Conservation (phyloP, 495 filamentous ascomycete species). For the Tuber calosporum region DNA sequence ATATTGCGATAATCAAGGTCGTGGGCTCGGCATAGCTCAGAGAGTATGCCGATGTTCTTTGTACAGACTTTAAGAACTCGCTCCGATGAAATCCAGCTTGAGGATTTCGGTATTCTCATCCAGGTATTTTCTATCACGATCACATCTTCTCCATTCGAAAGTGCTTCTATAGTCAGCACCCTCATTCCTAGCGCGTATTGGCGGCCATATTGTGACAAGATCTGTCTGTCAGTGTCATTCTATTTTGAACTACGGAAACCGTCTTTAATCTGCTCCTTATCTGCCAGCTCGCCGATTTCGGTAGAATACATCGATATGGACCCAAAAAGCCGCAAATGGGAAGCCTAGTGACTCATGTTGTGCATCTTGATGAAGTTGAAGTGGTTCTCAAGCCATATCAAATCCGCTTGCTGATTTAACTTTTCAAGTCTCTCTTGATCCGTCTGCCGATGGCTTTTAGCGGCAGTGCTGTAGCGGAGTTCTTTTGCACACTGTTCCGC, state of each 20-base stretch:
- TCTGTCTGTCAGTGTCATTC: neutral
- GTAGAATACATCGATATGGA: conserved; percentile 3
- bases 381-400: neutral
- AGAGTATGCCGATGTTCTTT: too few species aligned
- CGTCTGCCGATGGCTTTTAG: neutral
- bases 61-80: too few species aligned
- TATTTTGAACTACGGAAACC: neutral
- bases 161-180: neutral
- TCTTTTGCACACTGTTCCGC: neutral
- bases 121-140: neutral
- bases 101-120: too few species aligned
- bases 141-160: neutral
- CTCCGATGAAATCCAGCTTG: neutral
- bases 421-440: too few species aligned
- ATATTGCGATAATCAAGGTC: too few species aligned
- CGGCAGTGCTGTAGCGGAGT: too few species aligned
- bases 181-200: conserved; percentile 1
- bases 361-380: conserved; percentile 10
- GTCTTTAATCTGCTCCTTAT: neutral
- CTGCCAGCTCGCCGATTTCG: neutral
- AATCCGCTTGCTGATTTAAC: too few species aligned
- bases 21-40: too few species aligned
- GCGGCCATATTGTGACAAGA: neutral
- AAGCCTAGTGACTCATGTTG: neutral
- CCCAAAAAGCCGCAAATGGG: neutral